A percentile compares a stretch with the other conserved stretches of the same genome.
Evolutionary conservation across 306 rosid genomes (phyloP).

Genomic region (Crataegus laevigata): DNA sequence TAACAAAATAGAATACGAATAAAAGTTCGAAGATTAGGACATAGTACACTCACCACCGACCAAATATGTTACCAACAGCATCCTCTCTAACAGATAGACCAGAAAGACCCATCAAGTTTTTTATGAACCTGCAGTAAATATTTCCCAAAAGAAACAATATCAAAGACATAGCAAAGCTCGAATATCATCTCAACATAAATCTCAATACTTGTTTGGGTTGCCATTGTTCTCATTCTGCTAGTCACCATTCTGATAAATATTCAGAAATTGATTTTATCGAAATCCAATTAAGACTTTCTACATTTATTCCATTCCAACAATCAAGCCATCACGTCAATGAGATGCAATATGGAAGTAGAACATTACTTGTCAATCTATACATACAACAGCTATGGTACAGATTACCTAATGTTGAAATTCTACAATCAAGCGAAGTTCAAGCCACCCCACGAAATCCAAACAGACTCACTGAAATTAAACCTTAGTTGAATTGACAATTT

Average conservation of each 20-base stretch:
- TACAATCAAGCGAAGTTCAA: background rate
- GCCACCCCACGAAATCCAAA: background rate
- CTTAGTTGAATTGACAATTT: background rate
- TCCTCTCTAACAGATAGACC: constrained; percentile 91
- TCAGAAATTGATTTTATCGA: background rate
- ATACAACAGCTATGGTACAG: background rate
- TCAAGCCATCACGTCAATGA: background rate
- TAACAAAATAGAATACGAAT: background rate
- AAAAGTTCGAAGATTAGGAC: background rate
- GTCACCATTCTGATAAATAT: background rate
- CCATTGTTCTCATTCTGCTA: background rate
- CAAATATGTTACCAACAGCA: constrained; percentile 90
- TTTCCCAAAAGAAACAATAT: background rate
- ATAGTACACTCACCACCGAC: constrained; percentile 61
- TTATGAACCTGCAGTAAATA: constrained; percentile 56
- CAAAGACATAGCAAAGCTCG: background rate
- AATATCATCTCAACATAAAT: background rate
- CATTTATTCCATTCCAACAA: background rate
- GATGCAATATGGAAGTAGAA: background rate
- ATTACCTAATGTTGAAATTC: background rate
- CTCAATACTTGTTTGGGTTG: background rate
- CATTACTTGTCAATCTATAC: background rate
- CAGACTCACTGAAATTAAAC: background rate
- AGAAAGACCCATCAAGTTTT: constrained; percentile 70
- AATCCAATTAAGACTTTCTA: background rate